Conservation (phyloP, 768 basidiomycete species). For the Lyophyllum decastes region DNA sequence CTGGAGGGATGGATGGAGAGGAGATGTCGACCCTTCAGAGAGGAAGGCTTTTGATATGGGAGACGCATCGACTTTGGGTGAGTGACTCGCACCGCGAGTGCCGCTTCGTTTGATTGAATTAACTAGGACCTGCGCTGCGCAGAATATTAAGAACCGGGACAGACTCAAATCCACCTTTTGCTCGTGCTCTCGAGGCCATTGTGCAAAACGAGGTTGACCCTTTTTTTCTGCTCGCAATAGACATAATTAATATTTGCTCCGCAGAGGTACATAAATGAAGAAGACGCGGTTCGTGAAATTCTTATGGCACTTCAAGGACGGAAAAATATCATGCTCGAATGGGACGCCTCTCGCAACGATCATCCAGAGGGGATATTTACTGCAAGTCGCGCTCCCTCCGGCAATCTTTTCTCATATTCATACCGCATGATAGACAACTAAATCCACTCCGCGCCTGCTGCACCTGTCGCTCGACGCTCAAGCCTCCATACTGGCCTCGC, state of each 20-base stretch:
- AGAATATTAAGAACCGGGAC: conserved; percentile 7
- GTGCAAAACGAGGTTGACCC: conserved; percentile 18
- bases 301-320: conserved; percentile 76
- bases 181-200: conserved; percentile 14
- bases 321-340: conserved; percentile 55
- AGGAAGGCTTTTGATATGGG: conserved; percentile 57
- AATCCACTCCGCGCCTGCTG: conserved; percentile 57
- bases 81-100: conserved; percentile 5
- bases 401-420: neutral
- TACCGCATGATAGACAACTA: conserved; percentile 40
- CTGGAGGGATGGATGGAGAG: conserved; percentile 70
- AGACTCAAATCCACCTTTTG: neutral
- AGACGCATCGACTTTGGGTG: conserved; percentile 75
- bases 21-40: conserved; percentile 37
- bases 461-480: conserved; percentile 73
- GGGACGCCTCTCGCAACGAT: conserved; percentile 25
- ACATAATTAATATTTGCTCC: neutral
- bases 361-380: conserved; percentile 20
- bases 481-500: conserved; percentile 59
- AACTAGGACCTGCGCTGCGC: conserved; percentile 19
- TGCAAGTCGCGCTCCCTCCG: conserved; percentile 21
- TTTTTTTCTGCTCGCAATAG: neutral
- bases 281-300: conserved; percentile 76
- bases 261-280: conserved; percentile 74
- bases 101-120: neutral